These are phyloP conservation scores for Magnolia sinica DNA, from an alignment of 164 flowering plant genomes.

Conservation along the genomic window DNA sequence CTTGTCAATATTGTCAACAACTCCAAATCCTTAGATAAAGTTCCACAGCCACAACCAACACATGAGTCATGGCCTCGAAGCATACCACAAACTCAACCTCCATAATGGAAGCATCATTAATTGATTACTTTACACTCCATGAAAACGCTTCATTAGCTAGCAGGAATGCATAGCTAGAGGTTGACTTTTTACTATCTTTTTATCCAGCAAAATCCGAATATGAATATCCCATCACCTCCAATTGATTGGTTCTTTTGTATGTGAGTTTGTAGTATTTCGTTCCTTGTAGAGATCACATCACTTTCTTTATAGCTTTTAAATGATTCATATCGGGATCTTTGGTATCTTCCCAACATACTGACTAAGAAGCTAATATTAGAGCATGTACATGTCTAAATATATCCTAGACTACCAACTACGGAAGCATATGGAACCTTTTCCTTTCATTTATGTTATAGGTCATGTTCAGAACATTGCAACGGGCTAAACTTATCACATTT, in stretches of 20 bases:
- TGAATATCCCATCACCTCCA: not conserved
- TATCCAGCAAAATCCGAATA: not conserved
- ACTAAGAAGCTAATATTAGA: no score
- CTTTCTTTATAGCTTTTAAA: not conserved
- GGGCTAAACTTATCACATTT: not conserved
- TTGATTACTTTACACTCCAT: not conserved
- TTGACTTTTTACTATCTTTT: not conserved
- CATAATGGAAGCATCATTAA: not conserved
- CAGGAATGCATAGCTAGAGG: not conserved
- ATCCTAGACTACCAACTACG: no score
- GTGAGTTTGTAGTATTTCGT: not conserved
- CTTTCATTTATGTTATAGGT: no score
- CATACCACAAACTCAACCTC: constrained; percentile 1
- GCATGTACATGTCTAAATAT: no score
- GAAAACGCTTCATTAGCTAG: not conserved
- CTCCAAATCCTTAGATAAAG: not conserved
- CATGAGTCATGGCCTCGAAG: not conserved
- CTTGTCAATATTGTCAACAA: not conserved
- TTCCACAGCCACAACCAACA: not conserved
- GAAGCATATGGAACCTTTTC: no score
- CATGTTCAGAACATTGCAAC: not conserved
- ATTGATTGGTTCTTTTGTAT: not conserved
- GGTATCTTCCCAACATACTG: no score
- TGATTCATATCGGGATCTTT: no score
- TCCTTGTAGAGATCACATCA: not conserved